phyloP scores from a whole-genome alignment of 345 rosid genomes.

The Eutrema japonicum region DNA sequence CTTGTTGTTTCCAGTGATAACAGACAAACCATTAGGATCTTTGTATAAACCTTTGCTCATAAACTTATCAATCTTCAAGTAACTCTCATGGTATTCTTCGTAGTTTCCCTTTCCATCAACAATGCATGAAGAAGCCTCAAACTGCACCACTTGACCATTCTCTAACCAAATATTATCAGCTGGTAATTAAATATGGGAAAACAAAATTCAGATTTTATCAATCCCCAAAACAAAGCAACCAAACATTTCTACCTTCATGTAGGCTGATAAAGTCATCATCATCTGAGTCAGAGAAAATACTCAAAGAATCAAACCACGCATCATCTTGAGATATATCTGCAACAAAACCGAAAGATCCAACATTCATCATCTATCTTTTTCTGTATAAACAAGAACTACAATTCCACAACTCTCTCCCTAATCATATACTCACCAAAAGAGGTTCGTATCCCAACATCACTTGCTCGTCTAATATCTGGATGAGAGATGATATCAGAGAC shows the following conservation, averaged over 20 bases:
- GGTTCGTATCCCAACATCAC: slow-evolving; percentile 49
- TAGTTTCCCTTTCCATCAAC: slow-evolving; percentile 58
- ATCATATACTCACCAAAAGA: slow-evolving; percentile 52
- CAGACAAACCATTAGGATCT: slow-evolving; percentile 26
- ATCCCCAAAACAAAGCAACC: background rate
- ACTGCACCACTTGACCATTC: slow-evolving; percentile 70
- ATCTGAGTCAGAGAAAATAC: slow-evolving; percentile 84
- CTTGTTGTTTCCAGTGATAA: slow-evolving; percentile 34
- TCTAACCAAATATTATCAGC: slow-evolving; percentile 55
- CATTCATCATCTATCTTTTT: background rate
- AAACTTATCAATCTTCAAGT: slow-evolving; percentile 51
- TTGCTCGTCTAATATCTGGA: slow-evolving; percentile 44
- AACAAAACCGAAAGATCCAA: slow-evolving; percentile 18
- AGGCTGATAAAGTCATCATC: slow-evolving; percentile 83
- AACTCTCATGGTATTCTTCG: slow-evolving; percentile 72
- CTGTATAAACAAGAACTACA: slow-evolving; percentile 7
- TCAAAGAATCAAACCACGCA: slow-evolving; percentile 77
- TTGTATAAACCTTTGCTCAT: slow-evolving; percentile 32
- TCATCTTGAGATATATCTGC: slow-evolving; percentile 69
- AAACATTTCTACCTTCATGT: slow-evolving; percentile 62
- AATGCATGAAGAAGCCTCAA: slow-evolving; percentile 64
- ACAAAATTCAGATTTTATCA: background rate
- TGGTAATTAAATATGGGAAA: background rate
- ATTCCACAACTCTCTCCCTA: slow-evolving; percentile 16
- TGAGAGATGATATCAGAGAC: slow-evolving; percentile 42